A percentile compares a stretch with the other conserved stretches of the same genome.
Conservation (phyloP, 352 stramenopile species). For the Phytophthora pisi region DNA sequence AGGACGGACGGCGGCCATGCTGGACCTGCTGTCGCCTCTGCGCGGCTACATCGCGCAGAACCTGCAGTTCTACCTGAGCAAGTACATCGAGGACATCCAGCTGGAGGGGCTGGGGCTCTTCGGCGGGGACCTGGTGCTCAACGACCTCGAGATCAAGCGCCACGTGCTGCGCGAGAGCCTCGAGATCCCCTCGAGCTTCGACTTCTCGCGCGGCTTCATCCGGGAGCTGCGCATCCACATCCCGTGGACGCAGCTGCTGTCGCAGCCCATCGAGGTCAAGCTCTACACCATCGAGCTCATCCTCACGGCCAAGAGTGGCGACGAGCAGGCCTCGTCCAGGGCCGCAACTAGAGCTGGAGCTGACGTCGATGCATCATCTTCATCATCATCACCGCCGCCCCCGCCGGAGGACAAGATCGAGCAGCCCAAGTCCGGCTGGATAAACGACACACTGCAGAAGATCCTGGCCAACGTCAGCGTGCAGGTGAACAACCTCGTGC, state of each 20-base stretch:
- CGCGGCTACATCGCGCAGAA: slow-evolving; percentile 88
- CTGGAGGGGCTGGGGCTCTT: slow-evolving; percentile 87
- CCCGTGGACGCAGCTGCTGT: slow-evolving; percentile 88
- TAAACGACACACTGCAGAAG: slow-evolving; percentile 78
- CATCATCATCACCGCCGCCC: neutral
- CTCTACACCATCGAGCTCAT: slow-evolving; percentile 91
- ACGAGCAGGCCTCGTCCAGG: slow-evolving; percentile 29
- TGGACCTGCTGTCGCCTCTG: slow-evolving; percentile 87
- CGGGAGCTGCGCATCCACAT: slow-evolving; percentile 89
- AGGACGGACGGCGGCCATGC: slow-evolving; percentile 43
- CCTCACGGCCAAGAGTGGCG: slow-evolving; percentile 56
- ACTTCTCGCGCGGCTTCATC: slow-evolving; percentile 88
- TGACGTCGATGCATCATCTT: neutral
- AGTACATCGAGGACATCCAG: slow-evolving; percentile 91
- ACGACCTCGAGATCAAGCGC: slow-evolving; percentile 90
- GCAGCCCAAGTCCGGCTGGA: slow-evolving; percentile 80
- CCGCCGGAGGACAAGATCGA: slow-evolving; percentile 58
- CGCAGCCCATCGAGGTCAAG: slow-evolving; percentile 88
- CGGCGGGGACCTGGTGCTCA: slow-evolving; percentile 85
- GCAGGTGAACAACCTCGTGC: slow-evolving; percentile 88
- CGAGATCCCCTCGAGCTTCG: slow-evolving; percentile 86
- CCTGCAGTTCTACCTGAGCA: slow-evolving; percentile 89
- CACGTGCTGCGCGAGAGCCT: slow-evolving; percentile 87
- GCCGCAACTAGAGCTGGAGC: slow-evolving; percentile 1
- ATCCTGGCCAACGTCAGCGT: slow-evolving; percentile 86